Evolutionary conservation across 108 stramenopile species (phyloP).

Genomic region (Nitzschia palea): DNA sequence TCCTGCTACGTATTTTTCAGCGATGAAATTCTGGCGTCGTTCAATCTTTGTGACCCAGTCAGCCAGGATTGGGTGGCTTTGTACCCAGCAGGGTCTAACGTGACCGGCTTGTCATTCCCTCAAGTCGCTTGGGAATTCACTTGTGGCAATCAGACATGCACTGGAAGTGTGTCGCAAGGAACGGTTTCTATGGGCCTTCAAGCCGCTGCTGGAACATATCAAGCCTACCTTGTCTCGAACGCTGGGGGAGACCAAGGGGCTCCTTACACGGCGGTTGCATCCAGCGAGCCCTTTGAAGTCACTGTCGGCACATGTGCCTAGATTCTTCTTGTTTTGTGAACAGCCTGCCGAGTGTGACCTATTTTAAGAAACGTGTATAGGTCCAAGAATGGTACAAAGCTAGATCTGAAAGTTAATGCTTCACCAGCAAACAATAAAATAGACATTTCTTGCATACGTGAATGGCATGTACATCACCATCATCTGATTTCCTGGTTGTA

Average conservation of each 20-base stretch:
- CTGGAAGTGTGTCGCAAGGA: neutral
- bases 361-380: neutral
- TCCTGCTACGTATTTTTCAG: constrained; percentile 7
- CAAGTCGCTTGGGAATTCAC: constrained; percentile 9
- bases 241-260: neutral
- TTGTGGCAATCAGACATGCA: constrained; percentile 21
- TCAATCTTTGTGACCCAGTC: constrained; percentile 14
- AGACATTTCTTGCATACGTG: neutral
- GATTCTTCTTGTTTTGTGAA: too few species aligned
- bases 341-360: too few species aligned
- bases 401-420: neutral
- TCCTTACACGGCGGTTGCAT: constrained; percentile 5
- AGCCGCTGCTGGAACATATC: constrained; percentile 2
- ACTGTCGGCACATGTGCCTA: neutral
- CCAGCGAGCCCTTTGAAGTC: constrained; percentile 12
- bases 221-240: constrained; percentile 6
- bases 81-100: constrained; percentile 8
- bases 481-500: too few species aligned
- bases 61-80: constrained; percentile 30
- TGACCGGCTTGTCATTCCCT: neutral
- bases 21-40: constrained; percentile 17
- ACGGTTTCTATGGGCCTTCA: neutral
- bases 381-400: neutral
- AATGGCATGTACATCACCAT: too few species aligned
- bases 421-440: neutral